These are phyloP conservation scores for Cercospora sp. DNA, from an alignment of 2,329 filamentous ascomycete genomes.

Conservation along the genomic window DNA sequence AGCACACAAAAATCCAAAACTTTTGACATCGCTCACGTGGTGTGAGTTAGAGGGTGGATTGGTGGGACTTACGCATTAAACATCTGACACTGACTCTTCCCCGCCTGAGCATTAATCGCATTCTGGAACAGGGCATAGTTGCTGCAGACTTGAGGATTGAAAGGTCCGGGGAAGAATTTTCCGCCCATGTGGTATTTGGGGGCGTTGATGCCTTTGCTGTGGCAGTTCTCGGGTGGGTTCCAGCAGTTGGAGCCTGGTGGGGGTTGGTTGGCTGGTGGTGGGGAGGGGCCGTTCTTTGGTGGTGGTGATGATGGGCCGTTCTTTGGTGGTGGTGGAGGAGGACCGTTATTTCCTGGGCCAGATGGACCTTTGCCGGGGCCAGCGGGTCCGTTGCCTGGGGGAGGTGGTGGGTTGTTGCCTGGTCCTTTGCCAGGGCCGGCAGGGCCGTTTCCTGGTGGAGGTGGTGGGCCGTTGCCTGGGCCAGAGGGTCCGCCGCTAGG, in stretches of 20 bases:
- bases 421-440: not conserved
- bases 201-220: conserved; percentile 26
- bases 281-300: conserved; percentile 1
- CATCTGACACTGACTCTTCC: conserved; percentile 30
- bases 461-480: not conserved
- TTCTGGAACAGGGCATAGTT: conserved; percentile 32
- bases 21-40: too few species aligned
- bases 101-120: conserved; percentile 16
- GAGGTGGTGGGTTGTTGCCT: not conserved
- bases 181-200: conserved; percentile 27
- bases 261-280: conserved; percentile 14
- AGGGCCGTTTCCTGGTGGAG: not conserved
- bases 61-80: conserved; percentile 30
- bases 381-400: not conserved
- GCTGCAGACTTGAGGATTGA: conserved; percentile 33
- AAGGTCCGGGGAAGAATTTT: conserved; percentile 35
- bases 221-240: conserved; percentile 20
- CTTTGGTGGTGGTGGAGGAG: not conserved
- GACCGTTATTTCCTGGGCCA: not conserved
- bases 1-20: not conserved
- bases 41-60: too few species aligned
- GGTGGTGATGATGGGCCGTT: not conserved
- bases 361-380: not conserved
- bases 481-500: not conserved
- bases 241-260: not conserved